Percentiles rank a stretch among this genome's conserved stretches.
Conservation (phyloP, 106 monocot species). For the Acorus gramineus region DNA sequence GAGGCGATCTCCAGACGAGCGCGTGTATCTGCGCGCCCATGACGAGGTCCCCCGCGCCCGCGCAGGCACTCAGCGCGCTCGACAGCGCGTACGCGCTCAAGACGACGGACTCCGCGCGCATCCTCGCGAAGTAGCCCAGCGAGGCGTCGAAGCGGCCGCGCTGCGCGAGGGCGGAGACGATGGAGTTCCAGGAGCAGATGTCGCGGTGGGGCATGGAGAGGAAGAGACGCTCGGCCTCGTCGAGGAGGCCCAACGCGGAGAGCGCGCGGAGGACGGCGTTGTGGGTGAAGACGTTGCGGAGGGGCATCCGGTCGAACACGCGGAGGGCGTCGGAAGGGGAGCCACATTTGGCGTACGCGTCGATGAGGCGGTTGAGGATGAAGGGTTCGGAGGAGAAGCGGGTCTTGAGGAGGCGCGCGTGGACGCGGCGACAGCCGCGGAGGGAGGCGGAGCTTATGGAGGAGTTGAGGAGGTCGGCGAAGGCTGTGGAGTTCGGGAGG, state of each 20-base stretch:
- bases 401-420: conserved; percentile 49
- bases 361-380: conserved; percentile 67
- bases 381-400: conserved; percentile 46
- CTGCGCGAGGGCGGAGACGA: conserved; percentile 66
- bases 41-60: conserved; percentile 23
- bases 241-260: conserved; percentile 15
- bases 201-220: conserved; percentile 37
- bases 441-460: conserved; percentile 37
- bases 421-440: conserved; percentile 12
- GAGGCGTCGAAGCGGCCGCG: conserved; percentile 30
- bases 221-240: conserved; percentile 30
- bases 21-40: conserved; percentile 49
- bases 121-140: conserved; percentile 24
- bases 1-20: conserved; percentile 32
- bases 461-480: conserved; percentile 46
- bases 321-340: conserved; percentile 24
- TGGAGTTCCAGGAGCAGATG: conserved; percentile 78
- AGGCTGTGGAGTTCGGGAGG: conserved; percentile 27
- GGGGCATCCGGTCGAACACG: conserved; percentile 42
- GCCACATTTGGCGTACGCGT: conserved; percentile 43
- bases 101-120: conserved; percentile 45
- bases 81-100: conserved; percentile 41
- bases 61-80: conserved; percentile 50
- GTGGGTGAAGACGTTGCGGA: conserved; percentile 45
- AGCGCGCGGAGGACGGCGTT: conserved; percentile 41